Base-by-base conservation (phyloP, 805 yeast species). In the Candida silvatica region DNA sequence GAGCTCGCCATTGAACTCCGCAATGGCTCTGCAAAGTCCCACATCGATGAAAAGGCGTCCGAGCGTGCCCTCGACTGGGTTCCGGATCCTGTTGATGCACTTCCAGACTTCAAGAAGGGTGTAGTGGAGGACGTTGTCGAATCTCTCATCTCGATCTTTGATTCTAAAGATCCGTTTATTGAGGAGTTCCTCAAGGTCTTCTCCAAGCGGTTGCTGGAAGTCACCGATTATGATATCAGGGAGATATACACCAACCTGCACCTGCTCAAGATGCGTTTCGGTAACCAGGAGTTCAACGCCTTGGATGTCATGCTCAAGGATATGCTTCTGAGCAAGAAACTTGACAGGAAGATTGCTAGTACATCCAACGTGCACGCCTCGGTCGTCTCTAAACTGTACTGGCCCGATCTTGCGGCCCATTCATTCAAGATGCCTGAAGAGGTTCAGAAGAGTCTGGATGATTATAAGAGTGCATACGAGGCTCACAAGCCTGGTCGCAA, bases 41-140 rank as follows among this genome's bases (percentile, higher is more conserved):
- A 24, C 6, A 19, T n/a, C 8, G 20, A 14, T 8, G 15, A 26
- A 34, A 48, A 20, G 5, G 74, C 71, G 29, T 74, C 67, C 27
- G 49, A 62, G 32, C 44, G 61, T 8, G 77, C 71, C 43, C 48
- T 75, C 3, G 61, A 69, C 31, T 85, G 95, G 95, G 54, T 55
- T 6, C 95, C 95, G 0, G 94, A 84, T 45, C 95, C 95, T 0
- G 69, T 83, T 12, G 95, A 86, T 58, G 94, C 95, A 0, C 69
- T 87, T n/a, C 84, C 88, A 0, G 94, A 85, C 53, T 86, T 82
- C 59, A 69, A 72, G 30, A 72, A 74, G 40, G 69, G 67, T 8
- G 66, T 68, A 30, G 74, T 70, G 17, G 69, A 73, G 28, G 94
- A 84, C 48, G 69, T 78, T 4, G 75, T 86, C 17, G 86, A 77